Conservation (phyloP, 1,284 basidiomycete species). For the Boletus subluridellus region DNA sequence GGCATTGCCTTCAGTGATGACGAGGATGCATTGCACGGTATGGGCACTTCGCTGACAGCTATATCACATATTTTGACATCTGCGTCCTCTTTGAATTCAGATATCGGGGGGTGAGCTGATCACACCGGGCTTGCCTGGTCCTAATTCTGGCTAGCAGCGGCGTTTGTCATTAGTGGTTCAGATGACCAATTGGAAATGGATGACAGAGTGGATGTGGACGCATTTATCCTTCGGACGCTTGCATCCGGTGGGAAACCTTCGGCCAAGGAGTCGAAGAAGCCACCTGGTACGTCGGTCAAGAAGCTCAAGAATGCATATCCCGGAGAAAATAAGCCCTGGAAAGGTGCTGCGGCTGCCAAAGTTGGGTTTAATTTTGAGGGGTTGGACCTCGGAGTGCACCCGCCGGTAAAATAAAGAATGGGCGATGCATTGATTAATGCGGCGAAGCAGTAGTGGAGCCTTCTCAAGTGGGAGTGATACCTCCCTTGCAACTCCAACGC, state of each 20-base stretch:
- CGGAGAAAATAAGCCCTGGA: too few relatives aligned
- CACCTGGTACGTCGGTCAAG: conserved; percentile 73
- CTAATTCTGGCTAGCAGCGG: conserved; percentile 57
- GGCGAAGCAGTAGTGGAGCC: conserved; percentile 71
- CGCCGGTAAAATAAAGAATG: conserved; percentile 43
- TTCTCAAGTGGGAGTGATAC: conserved; percentile 70
- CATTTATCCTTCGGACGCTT: conserved; percentile 69
- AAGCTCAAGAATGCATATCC: too few relatives aligned
- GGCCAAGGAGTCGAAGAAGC: conserved; percentile 52
- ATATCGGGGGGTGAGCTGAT: conserved; percentile 55
- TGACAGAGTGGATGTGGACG: conserved; percentile 52
- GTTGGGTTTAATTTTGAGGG: conserved; percentile 51
- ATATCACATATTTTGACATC: conserved; percentile 57
- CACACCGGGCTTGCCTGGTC: conserved; percentile 59
- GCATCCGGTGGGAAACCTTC: conserved; percentile 50
- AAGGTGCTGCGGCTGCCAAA: too few relatives aligned
- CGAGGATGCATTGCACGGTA: conserved; percentile 18
- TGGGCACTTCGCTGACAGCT: conserved; percentile 36
- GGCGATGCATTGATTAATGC: conserved; percentile 59
- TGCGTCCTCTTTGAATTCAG: conserved; percentile 56
- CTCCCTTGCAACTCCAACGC: conserved; percentile 63
- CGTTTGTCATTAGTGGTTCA: conserved; percentile 35
- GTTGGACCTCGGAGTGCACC: conserved; percentile 34
- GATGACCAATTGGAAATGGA: conserved; percentile 26
- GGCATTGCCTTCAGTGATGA: too few relatives aligned